These are phyloP conservation scores for Beauveria caledonica DNA, from an alignment of 2,329 filamentous ascomycete genomes.

Conservation along the genomic window DNA sequence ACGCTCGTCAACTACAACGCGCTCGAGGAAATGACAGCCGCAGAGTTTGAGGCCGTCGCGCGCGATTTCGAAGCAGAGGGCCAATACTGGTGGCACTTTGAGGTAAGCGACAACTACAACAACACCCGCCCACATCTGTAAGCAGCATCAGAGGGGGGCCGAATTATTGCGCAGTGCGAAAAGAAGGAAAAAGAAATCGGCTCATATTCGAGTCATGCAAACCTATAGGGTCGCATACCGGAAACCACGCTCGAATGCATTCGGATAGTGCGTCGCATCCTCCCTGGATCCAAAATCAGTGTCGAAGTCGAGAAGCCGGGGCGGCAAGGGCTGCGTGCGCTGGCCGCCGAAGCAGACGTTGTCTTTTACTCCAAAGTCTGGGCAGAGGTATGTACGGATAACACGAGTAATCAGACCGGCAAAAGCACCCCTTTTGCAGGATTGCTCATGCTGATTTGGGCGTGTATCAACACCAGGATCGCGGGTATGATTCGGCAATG, in stretches of 20 bases:
- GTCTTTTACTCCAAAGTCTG: constrained; percentile 67
- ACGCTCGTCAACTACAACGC: constrained; percentile 65
- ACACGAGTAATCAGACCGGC: background rate
- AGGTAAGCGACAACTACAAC: constrained; percentile 49
- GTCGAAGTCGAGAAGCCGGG: constrained; percentile 66
- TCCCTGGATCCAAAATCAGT: constrained; percentile 46
- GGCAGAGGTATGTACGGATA: constrained; percentile 49
- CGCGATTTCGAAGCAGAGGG: constrained; percentile 27
- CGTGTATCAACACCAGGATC: constrained; percentile 18
- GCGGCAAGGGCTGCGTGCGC: constrained; percentile 47
- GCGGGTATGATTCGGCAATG: constrained; percentile 37
- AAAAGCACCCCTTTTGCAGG: background rate
- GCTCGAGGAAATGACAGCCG: constrained; percentile 56
- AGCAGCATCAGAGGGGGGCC: background rate
- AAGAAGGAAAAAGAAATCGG: no score
- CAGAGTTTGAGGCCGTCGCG: constrained; percentile 47
- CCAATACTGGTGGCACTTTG: constrained; percentile 62
- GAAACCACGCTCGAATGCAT: constrained; percentile 54
- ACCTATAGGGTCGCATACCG: constrained; percentile 51
- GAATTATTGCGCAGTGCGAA: background rate
- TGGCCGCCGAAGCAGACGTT: constrained; percentile 56
- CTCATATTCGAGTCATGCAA: no score
- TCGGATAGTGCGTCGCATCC: constrained; percentile 38
- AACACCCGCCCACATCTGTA: background rate
- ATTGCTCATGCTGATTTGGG: background rate